Conservation (phyloP, 305 asterid genomes). For the Fraxinus paxiana region DNA sequence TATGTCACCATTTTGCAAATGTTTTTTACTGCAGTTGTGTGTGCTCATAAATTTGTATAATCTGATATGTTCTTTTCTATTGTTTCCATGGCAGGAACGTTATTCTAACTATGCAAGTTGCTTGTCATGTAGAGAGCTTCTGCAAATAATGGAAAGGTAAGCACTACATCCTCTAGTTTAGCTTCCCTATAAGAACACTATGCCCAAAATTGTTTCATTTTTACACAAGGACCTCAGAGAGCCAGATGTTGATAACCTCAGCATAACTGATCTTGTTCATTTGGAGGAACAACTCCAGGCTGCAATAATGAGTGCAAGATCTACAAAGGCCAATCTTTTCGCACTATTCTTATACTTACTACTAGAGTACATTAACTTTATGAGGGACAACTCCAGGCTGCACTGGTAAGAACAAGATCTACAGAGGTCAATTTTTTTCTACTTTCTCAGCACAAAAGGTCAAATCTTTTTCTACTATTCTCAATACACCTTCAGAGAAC, state of each 20-base stretch:
- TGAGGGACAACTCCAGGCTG: conserved; percentile 42
- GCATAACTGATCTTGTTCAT: conserved; percentile 38
- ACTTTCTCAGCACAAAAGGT: conserved; percentile 23
- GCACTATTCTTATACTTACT: background rate
- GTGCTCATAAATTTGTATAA: background rate
- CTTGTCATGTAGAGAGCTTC: conserved; percentile 39
- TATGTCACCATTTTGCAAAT: background rate
- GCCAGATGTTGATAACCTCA: conserved; percentile 30
- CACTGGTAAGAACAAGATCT: conserved; percentile 36
- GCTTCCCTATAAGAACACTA: background rate
- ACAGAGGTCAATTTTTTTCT: conserved; percentile 16
- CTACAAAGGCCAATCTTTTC: conserved; percentile 36
- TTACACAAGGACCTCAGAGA: conserved; percentile 39
- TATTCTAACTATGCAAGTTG: conserved; percentile 23
- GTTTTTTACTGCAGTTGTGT: background rate
- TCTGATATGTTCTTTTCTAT: background rate
- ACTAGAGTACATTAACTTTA: background rate
- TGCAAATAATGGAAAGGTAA: conserved; percentile 50
- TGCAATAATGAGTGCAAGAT: conserved; percentile 42
- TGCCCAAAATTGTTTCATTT: background rate
- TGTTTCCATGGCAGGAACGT: conserved; percentile 31
- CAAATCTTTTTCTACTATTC: background rate
- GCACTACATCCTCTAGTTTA: background rate
- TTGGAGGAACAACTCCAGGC: conserved; percentile 47
- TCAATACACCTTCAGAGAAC: background rate